Evolutionary conservation across 2,329 filamentous ascomycete genomes (phyloP).

Genomic region (Falciphora oryzae): DNA sequence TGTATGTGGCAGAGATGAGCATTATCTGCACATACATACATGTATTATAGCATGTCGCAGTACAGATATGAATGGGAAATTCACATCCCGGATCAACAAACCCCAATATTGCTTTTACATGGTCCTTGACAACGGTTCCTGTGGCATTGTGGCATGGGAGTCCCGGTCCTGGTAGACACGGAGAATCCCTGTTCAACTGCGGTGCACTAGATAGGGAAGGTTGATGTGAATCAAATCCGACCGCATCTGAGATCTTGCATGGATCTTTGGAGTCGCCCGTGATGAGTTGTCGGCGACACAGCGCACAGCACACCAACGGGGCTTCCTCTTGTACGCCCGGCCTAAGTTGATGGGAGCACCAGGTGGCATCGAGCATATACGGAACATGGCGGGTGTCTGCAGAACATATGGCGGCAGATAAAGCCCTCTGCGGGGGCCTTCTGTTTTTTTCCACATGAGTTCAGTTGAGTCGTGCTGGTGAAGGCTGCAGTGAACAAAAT

Average conservation of each 20-base stretch:
- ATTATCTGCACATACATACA: neutral
- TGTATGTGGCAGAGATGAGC: neutral
- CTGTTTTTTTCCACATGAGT: neutral
- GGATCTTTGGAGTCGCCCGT: neutral
- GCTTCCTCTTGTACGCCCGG: neutral
- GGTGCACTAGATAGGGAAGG: neutral
- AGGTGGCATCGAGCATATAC: neutral
- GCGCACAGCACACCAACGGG: neutral
- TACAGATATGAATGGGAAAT: neutral
- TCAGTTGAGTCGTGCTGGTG: neutral
- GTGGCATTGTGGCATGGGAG: neutral
- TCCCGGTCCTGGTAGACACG: neutral
- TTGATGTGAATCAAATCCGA: neutral
- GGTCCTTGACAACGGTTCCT: neutral
- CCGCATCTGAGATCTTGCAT: neutral
- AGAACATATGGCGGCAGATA: neutral
- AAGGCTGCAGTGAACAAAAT: neutral
- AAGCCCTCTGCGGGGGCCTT: neutral
- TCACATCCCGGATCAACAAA: neutral
- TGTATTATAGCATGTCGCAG: neutral
- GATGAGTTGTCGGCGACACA: constrained; percentile 1
- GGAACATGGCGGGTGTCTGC: neutral
- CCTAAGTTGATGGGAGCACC: neutral
- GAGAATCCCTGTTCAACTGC: neutral
- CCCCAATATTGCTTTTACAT: neutral